A percentile compares a stretch with the other conserved stretches of the same genome.
Evolutionary conservation across 2,329 filamentous ascomycete species (phyloP).

Genomic region (Thielaviopsis ethacetica): DNA sequence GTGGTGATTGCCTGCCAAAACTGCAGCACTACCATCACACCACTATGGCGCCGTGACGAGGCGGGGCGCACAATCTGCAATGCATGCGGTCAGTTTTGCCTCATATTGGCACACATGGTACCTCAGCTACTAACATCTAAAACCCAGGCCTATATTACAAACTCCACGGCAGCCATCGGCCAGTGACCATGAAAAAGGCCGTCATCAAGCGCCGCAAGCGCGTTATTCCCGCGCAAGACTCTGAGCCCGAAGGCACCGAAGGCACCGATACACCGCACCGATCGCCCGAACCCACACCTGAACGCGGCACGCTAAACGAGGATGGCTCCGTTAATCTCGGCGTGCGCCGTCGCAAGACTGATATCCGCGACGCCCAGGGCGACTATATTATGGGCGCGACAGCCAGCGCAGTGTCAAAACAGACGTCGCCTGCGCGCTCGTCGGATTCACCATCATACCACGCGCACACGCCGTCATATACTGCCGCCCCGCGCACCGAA

Average conservation of each 20-base stretch:
- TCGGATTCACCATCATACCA: too few relatives aligned
- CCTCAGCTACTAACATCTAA: neutral
- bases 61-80: constrained; percentile 96
- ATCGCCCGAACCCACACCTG: constrained; percentile 23
- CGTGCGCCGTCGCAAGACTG: constrained; percentile 28
- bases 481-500: too few relatives aligned
- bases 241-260: constrained; percentile 29
- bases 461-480: too few relatives aligned
- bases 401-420: too few relatives aligned
- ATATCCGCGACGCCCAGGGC: too few relatives aligned
- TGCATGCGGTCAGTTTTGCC: constrained; percentile 67
- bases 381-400: too few relatives aligned
- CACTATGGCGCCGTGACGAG: constrained; percentile 87
- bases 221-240: constrained; percentile 60
- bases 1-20: constrained; percentile 88
- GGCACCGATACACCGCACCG: constrained; percentile 25
- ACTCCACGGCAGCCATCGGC: constrained; percentile 80
- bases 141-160: constrained; percentile 82
- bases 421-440: too few relatives aligned
- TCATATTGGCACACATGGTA: neutral
- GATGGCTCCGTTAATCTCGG: constrained; percentile 51
- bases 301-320: constrained; percentile 41
- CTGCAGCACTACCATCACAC: constrained; percentile 90
- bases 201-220: constrained; percentile 93
- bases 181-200: constrained; percentile 97